Conservation (phyloP, 352 stramenopile species). For the Phytophthora chlamydospora region DNA sequence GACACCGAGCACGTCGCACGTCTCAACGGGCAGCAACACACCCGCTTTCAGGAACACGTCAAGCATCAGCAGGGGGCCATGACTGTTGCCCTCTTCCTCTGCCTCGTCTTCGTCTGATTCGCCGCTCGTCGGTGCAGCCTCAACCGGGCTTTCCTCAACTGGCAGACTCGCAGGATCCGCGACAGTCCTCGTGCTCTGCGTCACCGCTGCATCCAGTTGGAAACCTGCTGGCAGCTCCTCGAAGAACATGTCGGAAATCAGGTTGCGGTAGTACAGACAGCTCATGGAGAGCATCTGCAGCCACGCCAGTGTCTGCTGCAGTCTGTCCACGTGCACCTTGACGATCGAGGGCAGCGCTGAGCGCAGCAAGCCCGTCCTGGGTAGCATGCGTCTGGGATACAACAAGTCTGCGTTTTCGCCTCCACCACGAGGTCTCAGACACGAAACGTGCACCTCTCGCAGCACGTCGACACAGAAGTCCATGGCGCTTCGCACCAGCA, state of each 20-base stretch:
- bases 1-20: constrained; percentile 78
- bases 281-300: constrained; percentile 78
- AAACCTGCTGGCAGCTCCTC: constrained; percentile 61
- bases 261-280: constrained; percentile 68
- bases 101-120: constrained; percentile 21
- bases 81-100: constrained; percentile 5
- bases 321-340: constrained; percentile 60
- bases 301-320: constrained; percentile 68
- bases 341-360: constrained; percentile 49
- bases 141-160: constrained; percentile 21
- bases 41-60: constrained; percentile 79
- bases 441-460: constrained; percentile 58
- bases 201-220: constrained; percentile 34
- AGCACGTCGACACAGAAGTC: constrained; percentile 68
- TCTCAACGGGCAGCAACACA: constrained; percentile 71
- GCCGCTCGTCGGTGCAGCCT: constrained; percentile 11
- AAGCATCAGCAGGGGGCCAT: constrained; percentile 44
- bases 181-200: not conserved
- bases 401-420: constrained; percentile 42
- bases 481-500: constrained; percentile 52
- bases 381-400: constrained; percentile 38
- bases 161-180: constrained; percentile 9
- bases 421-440: constrained; percentile 40
- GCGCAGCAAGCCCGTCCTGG: constrained; percentile 50
- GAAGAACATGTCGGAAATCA: constrained; percentile 66